Evolutionary conservation across 306 rosid species (phyloP).

Genomic region (Arachis hypogaea): DNA sequence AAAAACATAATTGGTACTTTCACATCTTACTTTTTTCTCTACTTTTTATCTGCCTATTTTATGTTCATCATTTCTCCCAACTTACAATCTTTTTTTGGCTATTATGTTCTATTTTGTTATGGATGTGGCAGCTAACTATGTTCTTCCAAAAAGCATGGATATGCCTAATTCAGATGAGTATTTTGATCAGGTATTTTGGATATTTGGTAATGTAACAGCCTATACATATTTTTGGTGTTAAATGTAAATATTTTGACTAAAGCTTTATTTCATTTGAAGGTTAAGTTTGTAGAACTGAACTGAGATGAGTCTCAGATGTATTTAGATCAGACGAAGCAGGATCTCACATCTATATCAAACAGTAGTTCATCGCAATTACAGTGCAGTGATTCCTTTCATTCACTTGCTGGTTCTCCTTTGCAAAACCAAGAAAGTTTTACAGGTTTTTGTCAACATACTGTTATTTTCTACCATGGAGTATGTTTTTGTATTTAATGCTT

Average conservation of each 20-base stretch:
- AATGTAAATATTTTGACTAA: background rate
- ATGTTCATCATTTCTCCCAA: slow-evolving; percentile 11
- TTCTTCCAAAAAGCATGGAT: slow-evolving; percentile 61
- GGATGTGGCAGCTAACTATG: slow-evolving; percentile 52
- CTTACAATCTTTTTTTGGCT: slow-evolving; percentile 11
- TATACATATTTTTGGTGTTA: slow-evolving; percentile 25
- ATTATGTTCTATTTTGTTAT: slow-evolving; percentile 10
- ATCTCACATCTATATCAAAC: slow-evolving; percentile 25
- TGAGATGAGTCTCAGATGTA: slow-evolving; percentile 51
- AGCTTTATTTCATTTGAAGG: slow-evolving; percentile 45
- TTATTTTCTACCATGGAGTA: background rate
- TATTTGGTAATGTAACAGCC: slow-evolving; percentile 19
- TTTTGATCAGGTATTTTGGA: slow-evolving; percentile 55
- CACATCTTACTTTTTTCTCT: background rate
- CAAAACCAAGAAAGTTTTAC: slow-evolving; percentile 43
- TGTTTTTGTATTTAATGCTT: background rate
- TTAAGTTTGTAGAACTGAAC: slow-evolving; percentile 61
- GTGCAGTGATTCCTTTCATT: slow-evolving; percentile 30
- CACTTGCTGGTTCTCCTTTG: slow-evolving; percentile 26
- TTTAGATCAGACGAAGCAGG: slow-evolving; percentile 60
- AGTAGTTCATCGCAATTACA: slow-evolving; percentile 30
- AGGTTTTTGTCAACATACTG: slow-evolving; percentile 28
- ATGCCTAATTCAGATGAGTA: slow-evolving; percentile 55
- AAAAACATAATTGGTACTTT: slow-evolving; percentile 59
- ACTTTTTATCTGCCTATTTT: slow-evolving; percentile 1